These are phyloP conservation scores for Calonectria hongkongensis DNA, from an alignment of 2,329 filamentous ascomycete genomes.

Conservation along the genomic window DNA sequence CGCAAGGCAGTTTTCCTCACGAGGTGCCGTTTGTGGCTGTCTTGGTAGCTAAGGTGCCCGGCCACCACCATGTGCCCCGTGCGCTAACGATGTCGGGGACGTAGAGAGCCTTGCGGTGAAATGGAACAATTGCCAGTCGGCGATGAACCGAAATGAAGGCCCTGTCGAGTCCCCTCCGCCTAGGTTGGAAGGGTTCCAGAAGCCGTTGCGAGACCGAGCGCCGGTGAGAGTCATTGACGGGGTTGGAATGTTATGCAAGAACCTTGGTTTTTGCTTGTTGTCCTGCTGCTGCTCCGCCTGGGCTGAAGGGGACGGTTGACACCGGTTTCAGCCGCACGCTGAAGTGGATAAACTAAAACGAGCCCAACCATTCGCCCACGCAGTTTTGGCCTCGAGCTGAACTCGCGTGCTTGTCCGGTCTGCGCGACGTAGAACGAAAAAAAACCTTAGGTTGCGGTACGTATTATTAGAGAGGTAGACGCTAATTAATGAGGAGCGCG, in stretches of 20 bases:
- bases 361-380: slow-evolving; percentile 27
- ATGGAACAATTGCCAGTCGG: slow-evolving; percentile 20
- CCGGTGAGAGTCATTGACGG: slow-evolving; percentile 39
- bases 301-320: slow-evolving; percentile 40
- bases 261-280: slow-evolving; percentile 34
- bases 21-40: slow-evolving; percentile 30
- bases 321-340: slow-evolving; percentile 52
- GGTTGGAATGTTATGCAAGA: slow-evolving; percentile 33
- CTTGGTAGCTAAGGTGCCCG: slow-evolving; percentile 12
- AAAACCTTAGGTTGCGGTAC: slow-evolving; percentile 5
- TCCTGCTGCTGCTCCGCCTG: slow-evolving; percentile 46
- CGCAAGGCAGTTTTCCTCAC: slow-evolving; percentile 43
- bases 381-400: slow-evolving; percentile 18
- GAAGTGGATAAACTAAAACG: slow-evolving; percentile 52
- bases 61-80: slow-evolving; percentile 31
- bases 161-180: not conserved
- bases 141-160: slow-evolving; percentile 35
- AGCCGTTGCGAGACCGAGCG: slow-evolving; percentile 32
- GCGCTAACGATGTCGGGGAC: slow-evolving; percentile 11
- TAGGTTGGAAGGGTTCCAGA: slow-evolving; percentile 43
- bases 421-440: not conserved
- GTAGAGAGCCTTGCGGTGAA: slow-evolving; percentile 17
- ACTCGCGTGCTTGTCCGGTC: slow-evolving; percentile 12
- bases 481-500: not conserved
- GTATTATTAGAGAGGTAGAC: not conserved